Evolutionary conservation across 306 rosid species (phyloP).

Genomic region (Leucaena leucocephala): DNA sequence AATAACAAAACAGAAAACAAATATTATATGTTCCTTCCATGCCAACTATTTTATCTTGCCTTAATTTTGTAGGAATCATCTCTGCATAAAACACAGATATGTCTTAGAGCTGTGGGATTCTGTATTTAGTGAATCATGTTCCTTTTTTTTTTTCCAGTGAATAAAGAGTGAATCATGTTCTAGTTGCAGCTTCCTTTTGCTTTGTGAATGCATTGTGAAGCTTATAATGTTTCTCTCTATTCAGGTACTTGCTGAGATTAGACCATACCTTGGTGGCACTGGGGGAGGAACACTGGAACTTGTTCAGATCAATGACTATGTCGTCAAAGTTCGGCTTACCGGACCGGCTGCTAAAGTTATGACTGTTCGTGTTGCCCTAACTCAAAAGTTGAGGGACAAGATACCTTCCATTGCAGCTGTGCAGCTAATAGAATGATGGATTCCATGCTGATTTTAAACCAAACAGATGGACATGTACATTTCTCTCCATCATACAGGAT

Average conservation of each 20-base stretch:
- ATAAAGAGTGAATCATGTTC: too few relatives aligned
- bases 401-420: slow-evolving; percentile 92
- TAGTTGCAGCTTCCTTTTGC: slow-evolving; percentile 9
- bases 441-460: slow-evolving; percentile 25
- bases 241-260: slow-evolving; percentile 88
- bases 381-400: slow-evolving; percentile 91
- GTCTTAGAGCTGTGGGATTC: slow-evolving; percentile 27
- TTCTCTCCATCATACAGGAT: slow-evolving; percentile 18
- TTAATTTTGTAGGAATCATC: slow-evolving; percentile 19
- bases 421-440: slow-evolving; percentile 69
- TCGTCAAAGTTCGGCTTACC: slow-evolving; percentile 75
- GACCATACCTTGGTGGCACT: slow-evolving; percentile 92
- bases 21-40: background rate
- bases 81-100: background rate
- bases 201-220: slow-evolving; percentile 1
- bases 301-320: slow-evolving; percentile 65
- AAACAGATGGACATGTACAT: slow-evolving; percentile 23
- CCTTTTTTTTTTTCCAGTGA: too few relatives aligned
- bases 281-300: slow-evolving; percentile 95
- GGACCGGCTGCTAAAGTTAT: slow-evolving; percentile 93
- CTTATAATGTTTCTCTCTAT: slow-evolving; percentile 33
- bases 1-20: background rate
- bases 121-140: background rate
- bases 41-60: slow-evolving; percentile 27
- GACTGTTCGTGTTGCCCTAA: slow-evolving; percentile 93